Conservation (phyloP, 805 yeast genomes). For the Metschnikowia chrysomelidarum region DNA sequence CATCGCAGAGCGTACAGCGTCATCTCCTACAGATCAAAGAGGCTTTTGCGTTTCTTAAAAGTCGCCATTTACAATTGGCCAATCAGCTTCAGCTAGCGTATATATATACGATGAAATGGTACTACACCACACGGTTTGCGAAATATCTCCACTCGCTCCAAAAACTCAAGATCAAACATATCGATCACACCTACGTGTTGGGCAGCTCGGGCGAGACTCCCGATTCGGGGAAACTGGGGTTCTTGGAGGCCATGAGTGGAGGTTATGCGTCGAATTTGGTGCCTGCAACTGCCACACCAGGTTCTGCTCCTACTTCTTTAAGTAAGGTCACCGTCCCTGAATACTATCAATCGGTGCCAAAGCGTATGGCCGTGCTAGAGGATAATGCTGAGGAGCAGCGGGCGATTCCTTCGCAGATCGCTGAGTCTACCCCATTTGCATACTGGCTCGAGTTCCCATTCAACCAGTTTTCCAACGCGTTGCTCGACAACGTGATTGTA, state of each 20-base stretch:
- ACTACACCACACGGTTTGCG: slow-evolving; percentile 74
- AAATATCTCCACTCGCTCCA: slow-evolving; percentile 74
- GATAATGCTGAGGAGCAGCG: slow-evolving; percentile 32
- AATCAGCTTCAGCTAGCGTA: slow-evolving; percentile 76
- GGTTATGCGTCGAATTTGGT: slow-evolving; percentile 1
- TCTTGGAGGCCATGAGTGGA: slow-evolving; percentile 14
- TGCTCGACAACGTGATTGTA: slow-evolving; percentile 72
- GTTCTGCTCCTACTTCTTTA: slow-evolving; percentile 1
- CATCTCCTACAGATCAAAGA: slow-evolving; percentile 63
- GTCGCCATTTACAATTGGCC: slow-evolving; percentile 61
- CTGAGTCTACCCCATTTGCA: slow-evolving; percentile 66
- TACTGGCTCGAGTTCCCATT: slow-evolving; percentile 75
- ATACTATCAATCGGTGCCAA: slow-evolving; percentile 51
- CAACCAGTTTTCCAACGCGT: slow-evolving; percentile 67
- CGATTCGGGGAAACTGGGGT: slow-evolving; percentile 12
- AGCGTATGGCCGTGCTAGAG: slow-evolving; percentile 54
- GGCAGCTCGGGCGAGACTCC: slow-evolving; percentile 39
- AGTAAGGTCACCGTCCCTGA: slow-evolving; percentile 41
- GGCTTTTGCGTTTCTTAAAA: slow-evolving; percentile 53
- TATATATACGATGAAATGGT: slow-evolving; percentile 89
- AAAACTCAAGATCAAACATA: slow-evolving; percentile 51
- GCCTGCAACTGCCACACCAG: not conserved
- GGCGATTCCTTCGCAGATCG: slow-evolving; percentile 74
- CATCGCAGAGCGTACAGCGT: slow-evolving; percentile 75
- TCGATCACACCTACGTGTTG: slow-evolving; percentile 56